Evolutionary conservation across 2,329 filamentous ascomycete species (phyloP).

Genomic region (Akanthomyces lecanii): DNA sequence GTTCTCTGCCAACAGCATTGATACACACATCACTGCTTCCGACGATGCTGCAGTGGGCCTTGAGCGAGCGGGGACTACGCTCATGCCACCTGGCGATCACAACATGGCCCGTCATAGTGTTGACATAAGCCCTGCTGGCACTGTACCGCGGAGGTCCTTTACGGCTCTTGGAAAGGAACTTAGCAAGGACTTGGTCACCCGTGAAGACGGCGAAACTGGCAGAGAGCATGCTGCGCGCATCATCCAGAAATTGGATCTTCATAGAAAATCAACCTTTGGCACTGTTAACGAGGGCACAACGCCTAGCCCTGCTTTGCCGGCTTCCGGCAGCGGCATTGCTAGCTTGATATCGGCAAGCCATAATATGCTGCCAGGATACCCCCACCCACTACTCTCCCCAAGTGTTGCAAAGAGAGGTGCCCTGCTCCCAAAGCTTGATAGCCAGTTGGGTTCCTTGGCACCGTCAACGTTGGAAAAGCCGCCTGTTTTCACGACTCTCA

Average conservation of each 20-base stretch:
- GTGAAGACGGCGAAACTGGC: slow-evolving; percentile 68
- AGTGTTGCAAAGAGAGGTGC: slow-evolving; percentile 26
- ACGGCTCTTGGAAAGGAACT: slow-evolving; percentile 47
- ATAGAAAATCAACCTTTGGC: slow-evolving; percentile 69
- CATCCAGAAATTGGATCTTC: slow-evolving; percentile 87
- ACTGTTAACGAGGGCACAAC: slow-evolving; percentile 32
- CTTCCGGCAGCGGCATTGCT: slow-evolving; percentile 64
- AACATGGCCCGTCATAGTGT: slow-evolving; percentile 61
- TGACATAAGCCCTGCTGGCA: slow-evolving; percentile 54
- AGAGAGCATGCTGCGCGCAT: slow-evolving; percentile 82
- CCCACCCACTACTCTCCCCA: slow-evolving; percentile 28
- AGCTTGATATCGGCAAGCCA: slow-evolving; percentile 83
- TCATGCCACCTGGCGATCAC: slow-evolving; percentile 58
- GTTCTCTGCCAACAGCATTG: slow-evolving; percentile 76
- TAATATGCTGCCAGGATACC: slow-evolving; percentile 64
- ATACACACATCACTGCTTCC: slow-evolving; percentile 57
- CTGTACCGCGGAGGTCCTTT: slow-evolving; percentile 47
- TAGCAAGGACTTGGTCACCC: slow-evolving; percentile 26
- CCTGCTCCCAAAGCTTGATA: slow-evolving; percentile 39
- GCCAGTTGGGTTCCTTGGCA: slow-evolving; percentile 62
- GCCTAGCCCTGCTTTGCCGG: slow-evolving; percentile 35
- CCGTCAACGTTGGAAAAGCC: slow-evolving; percentile 79
- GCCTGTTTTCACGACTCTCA: slow-evolving; percentile 79
- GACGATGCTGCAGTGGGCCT: slow-evolving; percentile 39
- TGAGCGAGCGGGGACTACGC: slow-evolving; percentile 63